Conservation (phyloP, 352 stramenopile species). For the Globisporangium apiculatum region DNA sequence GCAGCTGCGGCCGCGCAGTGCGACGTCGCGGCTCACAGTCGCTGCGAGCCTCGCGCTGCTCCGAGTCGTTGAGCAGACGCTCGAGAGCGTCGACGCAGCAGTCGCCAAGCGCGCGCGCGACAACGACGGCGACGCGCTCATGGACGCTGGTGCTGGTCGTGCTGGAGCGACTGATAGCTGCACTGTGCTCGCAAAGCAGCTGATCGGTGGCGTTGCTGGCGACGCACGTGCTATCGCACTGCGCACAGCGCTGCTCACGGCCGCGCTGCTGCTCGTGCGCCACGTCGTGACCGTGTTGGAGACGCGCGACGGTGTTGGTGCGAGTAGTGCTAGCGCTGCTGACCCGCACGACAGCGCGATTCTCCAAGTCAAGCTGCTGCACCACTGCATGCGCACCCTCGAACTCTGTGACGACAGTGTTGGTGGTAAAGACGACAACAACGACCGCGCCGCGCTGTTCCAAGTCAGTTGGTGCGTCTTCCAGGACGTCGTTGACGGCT, state of each 20-base stretch:
- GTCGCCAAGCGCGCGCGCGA: conserved; percentile 7
- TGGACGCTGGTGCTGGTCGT: too few species aligned
- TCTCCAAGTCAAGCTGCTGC: conserved; percentile 44
- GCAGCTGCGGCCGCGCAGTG: conserved; percentile 32
- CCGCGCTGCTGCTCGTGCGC: conserved; percentile 38
- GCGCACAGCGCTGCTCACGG: conserved; percentile 40
- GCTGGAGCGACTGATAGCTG: too few species aligned
- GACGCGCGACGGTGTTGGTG: neutral
- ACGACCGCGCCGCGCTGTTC: conserved; percentile 21
- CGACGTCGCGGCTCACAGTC: conserved; percentile 18
- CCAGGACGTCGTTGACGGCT: conserved; percentile 47
- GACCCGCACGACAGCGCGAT: conserved; percentile 11
- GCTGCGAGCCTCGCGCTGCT: conserved; percentile 25
- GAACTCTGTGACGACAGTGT: conserved; percentile 25
- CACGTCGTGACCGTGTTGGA: conserved; percentile 28
- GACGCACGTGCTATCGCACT: conserved; percentile 21
- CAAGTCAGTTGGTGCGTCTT: conserved; percentile 63
- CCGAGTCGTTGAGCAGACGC: conserved; percentile 19
- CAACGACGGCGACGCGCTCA: neutral
- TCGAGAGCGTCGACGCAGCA: conserved; percentile 20
- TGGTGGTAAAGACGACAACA: neutral
- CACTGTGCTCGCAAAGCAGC: conserved; percentile 18
- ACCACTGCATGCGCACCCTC: conserved; percentile 47
- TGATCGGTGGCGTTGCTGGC: conserved; percentile 23
- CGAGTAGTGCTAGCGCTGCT: neutral